Evolutionary conservation across 768 basidiomycete genomes (phyloP), one percentile per base, ranked within the genome.

Genomic region (Dendrothele bispora): DNA sequence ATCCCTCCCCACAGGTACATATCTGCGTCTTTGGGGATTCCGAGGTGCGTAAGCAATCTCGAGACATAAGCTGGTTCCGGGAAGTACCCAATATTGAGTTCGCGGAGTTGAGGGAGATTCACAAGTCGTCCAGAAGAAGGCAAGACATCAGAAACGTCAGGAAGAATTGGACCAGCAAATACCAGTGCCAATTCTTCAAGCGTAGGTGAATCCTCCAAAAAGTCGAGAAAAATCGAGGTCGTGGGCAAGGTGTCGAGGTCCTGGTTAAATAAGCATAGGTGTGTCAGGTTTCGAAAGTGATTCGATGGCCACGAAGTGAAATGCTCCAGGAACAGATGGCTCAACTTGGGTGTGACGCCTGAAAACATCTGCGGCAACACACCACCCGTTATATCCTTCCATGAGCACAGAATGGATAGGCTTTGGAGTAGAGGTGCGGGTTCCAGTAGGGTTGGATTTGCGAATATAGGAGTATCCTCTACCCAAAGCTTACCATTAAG

Each of bases 251-350:
- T 36, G 20, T 38, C 36, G 15, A 25, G 32, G 25, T 10, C 8
- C 29, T 50, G 49, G 36, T 43, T 36, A 12, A 29, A 43, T 11
- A 50, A 26, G 25, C 30, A 43, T 12, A 50, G 41, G 17, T 32
- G 18, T n/a, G 49, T 50, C 11, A 50, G 49, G 22, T 42, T 38
- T 18, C 30, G 41, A 26, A 50, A 50, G 21, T 45, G 39, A 14
- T 26, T n/a, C 20, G 49, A 27, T 1, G 49, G 49, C 49, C 49
- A 50, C n/a, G 34, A 28, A 12, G 49, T 50, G 14, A 43, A 50
- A 35, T 45, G 35, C 24, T 39, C 36, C 2, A 50, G 32, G 22
- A 20, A 41, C 15, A 50, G 14, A 20, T 50, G 28, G 11, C 12
- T 44, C 12, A 50, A 36, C 0, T 15, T n/a, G 15, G 43, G 43